A percentile compares a stretch with the other conserved stretches of the same genome.
phyloP scores from a whole-genome alignment of 768 basidiomycete genomes.

The Macrolepiota albuminosa region DNA sequence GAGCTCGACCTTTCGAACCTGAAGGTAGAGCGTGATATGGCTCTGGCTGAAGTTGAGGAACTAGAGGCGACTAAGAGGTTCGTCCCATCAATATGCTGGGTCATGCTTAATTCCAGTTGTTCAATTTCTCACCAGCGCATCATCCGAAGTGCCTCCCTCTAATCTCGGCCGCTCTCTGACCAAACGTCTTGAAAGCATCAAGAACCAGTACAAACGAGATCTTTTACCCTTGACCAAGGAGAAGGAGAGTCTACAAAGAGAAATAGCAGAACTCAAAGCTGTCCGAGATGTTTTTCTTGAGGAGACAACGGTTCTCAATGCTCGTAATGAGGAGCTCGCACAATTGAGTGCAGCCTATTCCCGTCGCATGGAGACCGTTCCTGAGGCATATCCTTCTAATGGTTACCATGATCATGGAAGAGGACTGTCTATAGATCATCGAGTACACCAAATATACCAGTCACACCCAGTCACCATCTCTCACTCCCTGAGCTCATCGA shows the following conservation, averaged over 20 bases:
- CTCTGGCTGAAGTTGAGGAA: slow-evolving; percentile 92
- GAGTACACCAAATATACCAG: slow-evolving; percentile 22
- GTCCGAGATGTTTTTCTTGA: slow-evolving; percentile 84
- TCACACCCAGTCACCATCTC: slow-evolving; percentile 24
- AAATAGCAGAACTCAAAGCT: slow-evolving; percentile 83
- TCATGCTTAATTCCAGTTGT: not conserved
- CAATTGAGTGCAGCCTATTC: slow-evolving; percentile 82
- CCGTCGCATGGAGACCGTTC: slow-evolving; percentile 64
- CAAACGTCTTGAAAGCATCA: slow-evolving; percentile 81
- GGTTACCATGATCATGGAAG: slow-evolving; percentile 18
- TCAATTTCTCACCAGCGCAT: slow-evolving; percentile 20
- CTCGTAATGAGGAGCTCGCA: slow-evolving; percentile 88
- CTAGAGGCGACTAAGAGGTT: slow-evolving; percentile 73
- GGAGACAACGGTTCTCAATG: slow-evolving; percentile 87
- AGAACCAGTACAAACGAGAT: slow-evolving; percentile 82
- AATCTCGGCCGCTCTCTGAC: slow-evolving; percentile 70
- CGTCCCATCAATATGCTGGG: slow-evolving; percentile 15
- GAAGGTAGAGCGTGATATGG: slow-evolving; percentile 86
- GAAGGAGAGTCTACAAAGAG: slow-evolving; percentile 71
- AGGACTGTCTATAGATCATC: slow-evolving; percentile 23
- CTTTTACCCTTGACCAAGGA: slow-evolving; percentile 80
- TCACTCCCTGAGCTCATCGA: slow-evolving; percentile 39
- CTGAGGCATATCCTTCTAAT: slow-evolving; percentile 29
- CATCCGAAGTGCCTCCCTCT: slow-evolving; percentile 33
- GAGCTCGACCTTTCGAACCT: slow-evolving; percentile 86